Conservation (phyloP, 2,329 filamentous ascomycete genomes). For the Phyllosticta paracitricarpa region DNA sequence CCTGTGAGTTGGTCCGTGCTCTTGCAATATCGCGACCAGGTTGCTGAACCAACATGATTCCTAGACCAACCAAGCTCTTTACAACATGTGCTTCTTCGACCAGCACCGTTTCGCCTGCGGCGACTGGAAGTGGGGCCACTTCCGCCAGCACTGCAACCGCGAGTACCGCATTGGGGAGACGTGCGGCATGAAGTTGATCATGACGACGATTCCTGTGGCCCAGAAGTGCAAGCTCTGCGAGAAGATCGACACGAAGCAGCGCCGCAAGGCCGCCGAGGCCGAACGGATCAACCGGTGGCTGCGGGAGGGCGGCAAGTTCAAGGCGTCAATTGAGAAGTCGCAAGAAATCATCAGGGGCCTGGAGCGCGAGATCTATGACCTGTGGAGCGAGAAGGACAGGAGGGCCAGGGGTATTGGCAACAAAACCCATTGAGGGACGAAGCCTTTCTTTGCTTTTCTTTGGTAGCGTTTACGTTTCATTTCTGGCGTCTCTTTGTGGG, state of each 20-base stretch:
- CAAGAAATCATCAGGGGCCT: slow-evolving; percentile 64
- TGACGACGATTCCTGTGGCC: slow-evolving; percentile 53
- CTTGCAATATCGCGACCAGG: slow-evolving; percentile 2
- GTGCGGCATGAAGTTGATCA: slow-evolving; percentile 86
- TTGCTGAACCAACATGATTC: slow-evolving; percentile 4
- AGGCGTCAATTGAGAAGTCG: slow-evolving; percentile 55
- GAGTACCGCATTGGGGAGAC: slow-evolving; percentile 95
- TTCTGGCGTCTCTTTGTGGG: slow-evolving; percentile 21
- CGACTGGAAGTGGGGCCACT: slow-evolving; percentile 92
- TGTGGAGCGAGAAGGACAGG: slow-evolving; percentile 47
- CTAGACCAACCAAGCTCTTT: slow-evolving; percentile 9
- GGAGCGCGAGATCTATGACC: slow-evolving; percentile 56
- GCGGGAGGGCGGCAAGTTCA: slow-evolving; percentile 53
- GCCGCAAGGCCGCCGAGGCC: slow-evolving; percentile 63
- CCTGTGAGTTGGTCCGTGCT: slow-evolving; percentile 10
- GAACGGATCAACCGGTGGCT: slow-evolving; percentile 70
- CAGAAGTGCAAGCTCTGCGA: slow-evolving; percentile 76
- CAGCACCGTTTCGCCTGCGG: slow-evolving; percentile 76
- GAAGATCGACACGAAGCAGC: slow-evolving; percentile 76
- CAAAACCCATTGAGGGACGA: slow-evolving; percentile 12
- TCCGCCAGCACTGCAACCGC: slow-evolving; percentile 84
- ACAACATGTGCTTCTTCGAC: slow-evolving; percentile 88
- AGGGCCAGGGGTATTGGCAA: slow-evolving; percentile 20
- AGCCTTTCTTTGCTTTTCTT: neutral
- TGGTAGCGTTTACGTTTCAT: slow-evolving; percentile 17